Evolutionary conservation across 2,329 filamentous ascomycete species (phyloP).

Genomic region (Byssochlamys sp.): DNA sequence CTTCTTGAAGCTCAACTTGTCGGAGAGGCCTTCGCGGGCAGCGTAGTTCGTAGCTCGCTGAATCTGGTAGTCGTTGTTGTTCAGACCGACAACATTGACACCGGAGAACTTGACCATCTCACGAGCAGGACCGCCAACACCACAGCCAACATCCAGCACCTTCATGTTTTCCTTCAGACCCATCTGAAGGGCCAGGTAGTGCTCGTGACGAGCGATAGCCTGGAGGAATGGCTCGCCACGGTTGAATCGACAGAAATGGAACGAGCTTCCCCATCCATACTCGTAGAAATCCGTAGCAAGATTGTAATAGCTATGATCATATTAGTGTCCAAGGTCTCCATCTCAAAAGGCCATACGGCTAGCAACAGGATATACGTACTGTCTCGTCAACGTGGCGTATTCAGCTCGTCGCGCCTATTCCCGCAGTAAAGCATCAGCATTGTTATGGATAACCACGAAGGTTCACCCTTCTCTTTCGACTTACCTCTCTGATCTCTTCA

Average conservation of each 20-base stretch:
- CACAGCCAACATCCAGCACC: conserved; percentile 91
- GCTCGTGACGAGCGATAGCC: conserved; percentile 91
- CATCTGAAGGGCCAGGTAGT: conserved; percentile 88
- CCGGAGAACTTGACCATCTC: conserved; percentile 96
- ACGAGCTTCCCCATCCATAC: conserved; percentile 90
- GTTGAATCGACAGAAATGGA: conserved; percentile 95
- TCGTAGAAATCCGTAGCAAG: conserved; percentile 93
- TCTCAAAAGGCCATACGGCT: not conserved
- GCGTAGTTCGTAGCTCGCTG: conserved; percentile 83
- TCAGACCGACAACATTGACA: conserved; percentile 78
- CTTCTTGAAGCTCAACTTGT: conserved; percentile 80
- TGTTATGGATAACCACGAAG: not conserved
- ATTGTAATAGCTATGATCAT: conserved; percentile 70
- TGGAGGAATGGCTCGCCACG: conserved; percentile 77
- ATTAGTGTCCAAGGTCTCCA: not conserved
- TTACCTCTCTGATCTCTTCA: conserved; percentile 65
- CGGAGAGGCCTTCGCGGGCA: conserved; percentile 64
- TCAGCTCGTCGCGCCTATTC: conserved; percentile 65
- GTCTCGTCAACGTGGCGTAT: conserved; percentile 86
- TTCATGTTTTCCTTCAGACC: conserved; percentile 76
- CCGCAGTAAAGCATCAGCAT: not conserved
- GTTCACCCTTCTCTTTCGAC: conserved; percentile 13
- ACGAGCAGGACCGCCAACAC: conserved; percentile 86
- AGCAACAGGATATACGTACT: conserved; percentile 49
- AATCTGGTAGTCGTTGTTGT: conserved; percentile 99